Conservation (phyloP, 441 rosid genomes). For the Erodium trifolium region DNA sequence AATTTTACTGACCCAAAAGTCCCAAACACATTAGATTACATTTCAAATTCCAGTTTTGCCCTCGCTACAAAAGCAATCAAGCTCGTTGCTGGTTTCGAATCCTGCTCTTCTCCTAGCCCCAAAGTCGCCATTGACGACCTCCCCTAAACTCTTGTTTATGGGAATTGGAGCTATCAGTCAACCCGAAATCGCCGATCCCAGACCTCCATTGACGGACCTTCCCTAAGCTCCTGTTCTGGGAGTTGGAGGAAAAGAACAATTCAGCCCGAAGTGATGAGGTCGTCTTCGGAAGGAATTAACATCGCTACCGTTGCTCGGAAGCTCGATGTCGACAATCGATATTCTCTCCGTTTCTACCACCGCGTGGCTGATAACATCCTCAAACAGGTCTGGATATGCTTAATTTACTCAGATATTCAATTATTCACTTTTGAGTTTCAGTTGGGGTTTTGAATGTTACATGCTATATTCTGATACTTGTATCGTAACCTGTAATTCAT, state of each 20-base stretch:
- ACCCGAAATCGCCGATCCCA: constrained; percentile 7
- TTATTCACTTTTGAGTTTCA: neutral
- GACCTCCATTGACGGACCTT: constrained; percentile 27
- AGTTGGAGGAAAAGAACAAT: no score
- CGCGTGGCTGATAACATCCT: constrained; percentile 88
- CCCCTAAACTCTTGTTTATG: neutral
- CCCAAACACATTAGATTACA: no score
- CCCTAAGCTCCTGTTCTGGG: constrained; percentile 8
- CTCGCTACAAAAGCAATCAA: constrained; percentile 20
- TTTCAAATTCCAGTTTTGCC: constrained; percentile 28
- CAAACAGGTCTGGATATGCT: constrained; percentile 51
- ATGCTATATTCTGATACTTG: neutral
- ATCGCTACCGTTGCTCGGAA: constrained; percentile 60
- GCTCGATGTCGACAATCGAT: constrained; percentile 68
- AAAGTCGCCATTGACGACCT: neutral
- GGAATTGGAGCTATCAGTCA: neutral
- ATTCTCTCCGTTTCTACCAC: constrained; percentile 60
- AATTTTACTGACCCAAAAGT: no score
- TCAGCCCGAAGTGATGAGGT: constrained; percentile 32
- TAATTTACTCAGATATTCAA: neutral
- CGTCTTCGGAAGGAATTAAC: constrained; percentile 53
- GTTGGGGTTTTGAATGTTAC: neutral
- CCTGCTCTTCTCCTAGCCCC: constrained; percentile 1
- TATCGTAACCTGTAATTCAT: neutral
- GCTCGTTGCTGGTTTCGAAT: constrained; percentile 6